phyloP scores from a whole-genome alignment of 2,329 filamentous ascomycete species.

The Alternaria dauci region DNA sequence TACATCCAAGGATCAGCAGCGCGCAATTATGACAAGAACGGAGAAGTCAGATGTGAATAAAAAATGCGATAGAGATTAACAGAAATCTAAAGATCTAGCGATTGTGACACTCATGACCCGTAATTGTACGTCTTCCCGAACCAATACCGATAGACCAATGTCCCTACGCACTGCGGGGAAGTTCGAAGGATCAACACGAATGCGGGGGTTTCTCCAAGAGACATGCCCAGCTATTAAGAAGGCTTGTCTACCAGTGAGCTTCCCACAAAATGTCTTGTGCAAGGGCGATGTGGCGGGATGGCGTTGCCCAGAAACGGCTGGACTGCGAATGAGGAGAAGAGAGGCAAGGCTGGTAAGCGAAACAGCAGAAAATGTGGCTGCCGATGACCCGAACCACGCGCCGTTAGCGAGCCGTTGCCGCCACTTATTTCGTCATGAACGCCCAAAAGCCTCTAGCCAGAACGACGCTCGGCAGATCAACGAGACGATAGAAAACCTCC shows the following conservation, averaged over 20 bases:
- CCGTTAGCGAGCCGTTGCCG: not conserved
- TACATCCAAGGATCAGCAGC: not conserved
- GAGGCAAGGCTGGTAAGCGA: not conserved
- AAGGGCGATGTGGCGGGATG: constrained; percentile 4
- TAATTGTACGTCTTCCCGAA: constrained; percentile 1
- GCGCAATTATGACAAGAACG: not conserved
- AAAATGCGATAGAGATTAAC: not conserved
- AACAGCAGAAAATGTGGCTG: constrained; percentile 2
- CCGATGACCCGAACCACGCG: not conserved
- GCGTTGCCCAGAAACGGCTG: not conserved
- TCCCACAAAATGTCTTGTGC: not conserved
- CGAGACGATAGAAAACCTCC: constrained; percentile 42
- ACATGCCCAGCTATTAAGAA: not conserved
- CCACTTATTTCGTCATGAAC: constrained; percentile 34
- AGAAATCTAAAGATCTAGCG: not conserved
- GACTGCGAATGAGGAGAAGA: not conserved
- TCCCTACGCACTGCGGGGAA: constrained; percentile 9
- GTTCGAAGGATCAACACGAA: constrained; percentile 1
- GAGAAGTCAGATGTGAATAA: not conserved
- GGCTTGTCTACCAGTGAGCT: not conserved
- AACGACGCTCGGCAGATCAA: constrained; percentile 46
- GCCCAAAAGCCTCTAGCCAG: constrained; percentile 33
- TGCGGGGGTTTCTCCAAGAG: constrained; percentile 7
- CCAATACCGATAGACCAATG: constrained; percentile 3
- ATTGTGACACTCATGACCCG: not conserved